Percentiles rank a stretch among this genome's conserved stretches.
phyloP scores from a whole-genome alignment of 306 rosid species.

The Canavalia ensiformis region DNA sequence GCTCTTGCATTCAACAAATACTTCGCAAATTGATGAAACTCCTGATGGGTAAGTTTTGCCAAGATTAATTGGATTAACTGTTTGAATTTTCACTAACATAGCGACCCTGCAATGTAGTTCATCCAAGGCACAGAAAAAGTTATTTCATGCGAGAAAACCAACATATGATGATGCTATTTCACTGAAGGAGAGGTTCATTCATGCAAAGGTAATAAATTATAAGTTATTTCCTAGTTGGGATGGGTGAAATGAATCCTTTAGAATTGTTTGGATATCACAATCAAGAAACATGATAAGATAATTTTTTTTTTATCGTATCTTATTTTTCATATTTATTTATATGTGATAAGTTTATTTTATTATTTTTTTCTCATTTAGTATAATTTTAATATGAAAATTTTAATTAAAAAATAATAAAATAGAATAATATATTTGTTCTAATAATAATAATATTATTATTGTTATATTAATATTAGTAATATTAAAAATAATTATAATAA shows the following conservation, averaged over 20 bases:
- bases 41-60: constrained; percentile 57
- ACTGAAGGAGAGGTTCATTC: constrained; percentile 75
- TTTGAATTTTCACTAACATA: constrained; percentile 44
- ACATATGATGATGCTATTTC: constrained; percentile 68
- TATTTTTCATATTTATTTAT: too few relatives aligned
- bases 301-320: too few relatives aligned
- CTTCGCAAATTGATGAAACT: constrained; percentile 52
- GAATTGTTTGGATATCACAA: neutral
- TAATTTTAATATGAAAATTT: too few relatives aligned
- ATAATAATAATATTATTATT: too few relatives aligned
- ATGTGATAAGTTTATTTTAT: too few relatives aligned
- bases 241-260: constrained; percentile 5
- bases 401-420: too few relatives aligned
- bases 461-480: too few relatives aligned
- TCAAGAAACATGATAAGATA: too few relatives aligned
- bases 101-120: constrained; percentile 55
- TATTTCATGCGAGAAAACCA: constrained; percentile 63
- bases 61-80: constrained; percentile 15
- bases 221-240: constrained; percentile 11
- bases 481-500: too few relatives aligned
- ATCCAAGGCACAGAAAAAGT: constrained; percentile 52
- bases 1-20: constrained; percentile 58
- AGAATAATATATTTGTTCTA: too few relatives aligned
- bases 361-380: too few relatives aligned
- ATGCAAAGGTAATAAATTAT: constrained; percentile 66